Percentiles rank a stretch among this genome's conserved stretches.
These are phyloP conservation scores for Alnus glutinosa DNA, from an alignment of 306 rosid genomes.

Conservation along the genomic window DNA sequence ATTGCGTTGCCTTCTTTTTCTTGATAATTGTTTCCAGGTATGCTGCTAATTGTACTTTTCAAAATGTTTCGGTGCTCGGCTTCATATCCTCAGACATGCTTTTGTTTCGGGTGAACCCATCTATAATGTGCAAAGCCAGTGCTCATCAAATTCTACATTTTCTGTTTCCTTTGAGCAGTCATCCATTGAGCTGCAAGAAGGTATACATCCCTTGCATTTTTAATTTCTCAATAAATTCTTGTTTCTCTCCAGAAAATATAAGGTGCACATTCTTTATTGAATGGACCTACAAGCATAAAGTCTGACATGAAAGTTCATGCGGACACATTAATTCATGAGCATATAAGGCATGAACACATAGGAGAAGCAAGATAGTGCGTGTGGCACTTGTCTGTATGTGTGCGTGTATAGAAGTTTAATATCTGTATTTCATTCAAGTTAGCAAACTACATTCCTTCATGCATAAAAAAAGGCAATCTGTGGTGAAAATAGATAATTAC, in stretches of 20 bases:
- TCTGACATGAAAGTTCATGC: background rate
- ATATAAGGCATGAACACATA: background rate
- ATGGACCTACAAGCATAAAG: background rate
- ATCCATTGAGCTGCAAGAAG: constrained; percentile 42
- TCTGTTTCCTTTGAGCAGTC: constrained; percentile 43
- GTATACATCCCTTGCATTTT: constrained; percentile 34
- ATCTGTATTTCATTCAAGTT: background rate
- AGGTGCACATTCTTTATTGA: background rate
- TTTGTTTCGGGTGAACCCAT: constrained; percentile 68
- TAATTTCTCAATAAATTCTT: background rate
- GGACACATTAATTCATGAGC: background rate
- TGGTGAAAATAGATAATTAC: constrained; percentile 3
- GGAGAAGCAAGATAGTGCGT: background rate
- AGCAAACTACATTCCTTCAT: constrained; percentile 3
- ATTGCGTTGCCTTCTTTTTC: constrained; percentile 15
- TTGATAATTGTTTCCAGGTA: background rate
- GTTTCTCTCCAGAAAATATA: background rate
- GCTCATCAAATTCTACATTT: constrained; percentile 52
- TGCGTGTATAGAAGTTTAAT: background rate
- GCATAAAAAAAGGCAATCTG: constrained; percentile 1
- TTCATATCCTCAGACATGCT: constrained; percentile 52
- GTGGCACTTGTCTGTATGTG: background rate
- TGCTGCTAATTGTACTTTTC: constrained; percentile 19
- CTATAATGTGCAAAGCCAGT: constrained; percentile 61
- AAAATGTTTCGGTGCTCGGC: constrained; percentile 68